Base-by-base conservation (phyloP, 2,329 filamentous ascomycete species). In the Hymenotorrendiella dingleyae region DNA sequence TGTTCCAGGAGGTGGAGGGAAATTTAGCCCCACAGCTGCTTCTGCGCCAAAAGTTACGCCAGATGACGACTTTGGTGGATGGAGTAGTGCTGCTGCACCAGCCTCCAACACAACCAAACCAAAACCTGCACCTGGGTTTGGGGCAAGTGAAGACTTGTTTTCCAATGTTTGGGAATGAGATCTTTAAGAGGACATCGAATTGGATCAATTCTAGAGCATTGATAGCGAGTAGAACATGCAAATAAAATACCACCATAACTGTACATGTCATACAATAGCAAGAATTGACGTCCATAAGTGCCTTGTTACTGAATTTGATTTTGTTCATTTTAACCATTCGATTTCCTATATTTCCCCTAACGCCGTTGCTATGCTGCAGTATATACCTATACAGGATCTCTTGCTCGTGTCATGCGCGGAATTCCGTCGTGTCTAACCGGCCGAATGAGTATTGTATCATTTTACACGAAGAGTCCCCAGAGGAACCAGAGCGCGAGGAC, bases 1-100 rank as follows among this genome's bases (percentile, higher is more conserved):
- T 60, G 71, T 83, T 16, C 75, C 76, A 2, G 75, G 78, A 1
- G 68, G 76, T 0, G 74, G 74, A 53, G 82, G 83, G 19, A 83
- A 83, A 5, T 84, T 86, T 64, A 76, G 71, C 40, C 67, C 53
- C 52, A 59, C 43, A 27, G 64, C 56, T 53, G 54, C 59, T 28
- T 63, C 71, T 29, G 80, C 86, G 17, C 80, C 86, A 19, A 82
- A 84, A 57, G 85, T 95, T 2, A 75, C 85, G 26, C 84, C 86
- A 0, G 91, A 97, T 56, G 91, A 97, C 64, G 91, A 97, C 60
- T 97, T 96, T 68, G 91, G 91, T 16, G 90, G 91, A 10, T 97
- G 91, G 91, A 81, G 86, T 36, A 94, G 87, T 60, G 79, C 80
- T 33, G 79, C 80, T 33, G 69, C 73, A 68, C 82, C 76, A 58